Evolutionary conservation across 257 asterid genomes (phyloP), one percentile per base, ranked within the genome.

Genomic region (Penstemon davidsonii): DNA sequence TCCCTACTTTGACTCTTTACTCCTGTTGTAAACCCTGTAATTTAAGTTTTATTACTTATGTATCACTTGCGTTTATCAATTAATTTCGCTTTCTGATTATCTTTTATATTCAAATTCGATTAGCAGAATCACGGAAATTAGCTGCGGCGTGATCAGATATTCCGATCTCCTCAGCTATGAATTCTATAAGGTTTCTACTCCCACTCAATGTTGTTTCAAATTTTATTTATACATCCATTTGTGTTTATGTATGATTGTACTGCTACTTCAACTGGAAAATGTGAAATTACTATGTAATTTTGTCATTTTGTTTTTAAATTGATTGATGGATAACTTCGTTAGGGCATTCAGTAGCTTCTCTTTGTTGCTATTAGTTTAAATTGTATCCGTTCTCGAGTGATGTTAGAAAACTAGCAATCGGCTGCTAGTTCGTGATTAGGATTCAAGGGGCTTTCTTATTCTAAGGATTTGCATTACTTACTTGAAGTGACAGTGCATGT

Each of bases 181-280:
- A 88, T 79, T 79, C 95, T 43, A 77, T 84, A 61, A 85, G 95
- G 95, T 83, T 44, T 36, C 33, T 25, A 25, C 33, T 25, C 33
- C 33, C 33, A 25, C 33, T 25, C 33, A 25, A 25, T 25, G 33
- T 25, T 25, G 13, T 60, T 12, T 2, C 33, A 8, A 0, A 44
- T 45, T n/a, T n/a, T n/a, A n/a, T n/a, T n/a, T 37, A 0, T 37
- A 5, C 33, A 25, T 4, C 25, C 38, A 71, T 25, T 25, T 25
- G 33, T 58, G 36, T 50, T 18, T 3, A 9, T 25, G 65, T 55
- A 5, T 43, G 37, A 3, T 18, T 56, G 43, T n/a, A 37, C 47
- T 19, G 49, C 59, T 73, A 54, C 13, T 19, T 64, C 60, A 47
- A 3, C 55, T 66, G 64, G 33, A 25, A 25, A 25, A 25, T 25